Evolutionary conservation across 2,329 filamentous ascomycete genomes (phyloP).

Genomic region (Tolypocladium endophyticum): DNA sequence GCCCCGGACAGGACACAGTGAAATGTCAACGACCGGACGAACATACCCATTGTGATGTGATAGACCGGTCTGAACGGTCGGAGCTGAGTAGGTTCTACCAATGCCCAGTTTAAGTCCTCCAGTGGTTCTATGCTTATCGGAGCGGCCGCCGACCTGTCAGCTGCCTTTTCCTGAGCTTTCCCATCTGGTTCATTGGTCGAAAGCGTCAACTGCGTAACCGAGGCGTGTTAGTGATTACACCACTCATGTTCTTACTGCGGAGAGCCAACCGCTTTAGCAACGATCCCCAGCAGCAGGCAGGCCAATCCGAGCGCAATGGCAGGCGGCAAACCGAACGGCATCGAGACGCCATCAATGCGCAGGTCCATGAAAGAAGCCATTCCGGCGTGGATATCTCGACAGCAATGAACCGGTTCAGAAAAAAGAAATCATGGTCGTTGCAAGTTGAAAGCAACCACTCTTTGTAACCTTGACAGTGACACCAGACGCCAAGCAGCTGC

Average conservation of each 20-base stretch:
- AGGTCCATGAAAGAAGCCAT: not conserved
- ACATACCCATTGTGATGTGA: conserved; percentile 43
- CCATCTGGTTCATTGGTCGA: not conserved
- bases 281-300: not conserved
- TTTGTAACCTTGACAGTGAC: not conserved
- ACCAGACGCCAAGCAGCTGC: not conserved
- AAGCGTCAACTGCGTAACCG: not conserved
- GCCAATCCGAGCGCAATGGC: not conserved
- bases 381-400: not conserved
- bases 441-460: not conserved
- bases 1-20: not conserved
- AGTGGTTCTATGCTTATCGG: conserved; percentile 11
- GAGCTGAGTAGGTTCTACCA: conserved; percentile 24
- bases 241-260: no score
- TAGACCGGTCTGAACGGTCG: conserved; percentile 42
- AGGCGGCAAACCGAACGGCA: not conserved
- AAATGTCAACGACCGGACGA: not conserved
- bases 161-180: no score
- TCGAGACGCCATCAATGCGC: not conserved
- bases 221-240: not conserved
- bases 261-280: not conserved
- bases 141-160: not conserved
- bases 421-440: not conserved
- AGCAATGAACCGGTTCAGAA: not conserved
- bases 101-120: conserved; percentile 27